Percentiles rank a stretch among this genome's conserved stretches.
Evolutionary conservation across 805 yeast genomes (phyloP).

Genomic region (Candida tammaniensis): DNA sequence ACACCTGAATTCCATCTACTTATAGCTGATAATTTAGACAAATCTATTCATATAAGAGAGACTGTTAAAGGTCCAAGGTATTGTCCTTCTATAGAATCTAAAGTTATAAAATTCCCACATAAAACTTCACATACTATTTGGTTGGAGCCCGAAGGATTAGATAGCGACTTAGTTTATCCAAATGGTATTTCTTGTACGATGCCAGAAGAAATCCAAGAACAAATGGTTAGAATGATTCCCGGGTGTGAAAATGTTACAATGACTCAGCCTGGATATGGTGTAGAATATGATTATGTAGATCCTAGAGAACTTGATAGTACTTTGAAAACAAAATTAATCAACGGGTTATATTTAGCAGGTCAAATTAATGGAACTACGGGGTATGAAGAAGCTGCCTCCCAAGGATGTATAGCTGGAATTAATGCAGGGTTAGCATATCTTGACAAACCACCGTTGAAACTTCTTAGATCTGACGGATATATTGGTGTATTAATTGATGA

Average conservation of each 20-base stretch:
- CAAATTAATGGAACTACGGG: constrained; percentile 99
- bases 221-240: constrained; percentile 71
- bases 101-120: constrained; percentile 74
- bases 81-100: constrained; percentile 95
- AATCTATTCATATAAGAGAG: constrained; percentile 87
- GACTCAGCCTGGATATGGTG: constrained; percentile 98
- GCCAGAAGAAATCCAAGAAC: constrained; percentile 89
- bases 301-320: constrained; percentile 81
- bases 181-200: constrained; percentile 94
- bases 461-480: constrained; percentile 81
- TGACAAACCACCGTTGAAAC: constrained; percentile 42
- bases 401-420: constrained; percentile 92
- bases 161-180: constrained; percentile 86
- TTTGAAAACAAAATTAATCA: constrained; percentile 74
- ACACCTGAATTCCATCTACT: constrained; percentile 71
- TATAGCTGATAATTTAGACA: constrained; percentile 66
- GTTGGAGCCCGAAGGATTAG: constrained; percentile 96
- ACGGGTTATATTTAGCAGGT: constrained; percentile 87
- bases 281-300: constrained; percentile 93
- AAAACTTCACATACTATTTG: constrained; percentile 79
- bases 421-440: constrained; percentile 73
- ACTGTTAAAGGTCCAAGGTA: constrained; percentile 95
- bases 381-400: constrained; percentile 98
- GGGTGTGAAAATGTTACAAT: constrained; percentile 88
- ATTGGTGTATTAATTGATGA: constrained; percentile 93